Evolutionary conservation across 2,329 filamentous ascomycete species (phyloP).

Genomic region (Bisporella sp.): DNA sequence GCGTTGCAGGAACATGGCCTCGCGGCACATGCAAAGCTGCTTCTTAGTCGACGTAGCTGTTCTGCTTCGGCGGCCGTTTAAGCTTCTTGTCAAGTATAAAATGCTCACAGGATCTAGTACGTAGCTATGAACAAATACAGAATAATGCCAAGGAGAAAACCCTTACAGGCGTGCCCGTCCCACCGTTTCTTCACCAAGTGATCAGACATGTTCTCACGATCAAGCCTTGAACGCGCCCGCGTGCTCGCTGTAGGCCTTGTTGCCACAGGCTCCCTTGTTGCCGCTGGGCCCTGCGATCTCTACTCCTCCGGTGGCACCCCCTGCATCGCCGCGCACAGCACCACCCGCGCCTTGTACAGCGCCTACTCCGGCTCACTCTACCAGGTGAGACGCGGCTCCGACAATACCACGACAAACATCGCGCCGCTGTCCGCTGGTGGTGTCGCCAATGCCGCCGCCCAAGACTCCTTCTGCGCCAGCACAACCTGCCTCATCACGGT

Average conservation of each 20-base stretch:
- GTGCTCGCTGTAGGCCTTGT: conserved; percentile 26
- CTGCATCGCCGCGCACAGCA: conserved; percentile 57
- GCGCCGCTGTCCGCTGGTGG: conserved; percentile 47
- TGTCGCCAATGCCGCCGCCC: conserved; percentile 52
- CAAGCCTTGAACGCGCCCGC: conserved; percentile 19
- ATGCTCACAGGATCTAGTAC: neutral
- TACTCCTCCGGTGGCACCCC: conserved; percentile 35
- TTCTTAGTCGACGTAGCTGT: neutral
- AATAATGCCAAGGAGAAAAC: no score
- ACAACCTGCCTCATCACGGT: conserved; percentile 58
- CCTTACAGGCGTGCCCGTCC: neutral
- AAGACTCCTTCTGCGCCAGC: conserved; percentile 52
- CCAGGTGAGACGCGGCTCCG: conserved; percentile 50
- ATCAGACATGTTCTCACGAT: conserved; percentile 25
- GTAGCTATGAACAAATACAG: no score
- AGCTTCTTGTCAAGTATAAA: conserved; percentile 8
- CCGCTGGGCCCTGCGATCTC: conserved; percentile 54
- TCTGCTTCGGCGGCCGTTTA: conserved; percentile 3
- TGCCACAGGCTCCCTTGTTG: conserved; percentile 33
- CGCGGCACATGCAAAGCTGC: neutral
- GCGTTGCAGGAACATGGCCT: neutral
- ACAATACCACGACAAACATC: conserved; percentile 29
- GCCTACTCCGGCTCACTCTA: conserved; percentile 48
- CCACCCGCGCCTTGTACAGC: conserved; percentile 48
- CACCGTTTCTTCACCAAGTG: conserved; percentile 3